Evolutionary conservation across 2,329 filamentous ascomycete species (phyloP).

Genomic region (Pseudomassariella vexata): DNA sequence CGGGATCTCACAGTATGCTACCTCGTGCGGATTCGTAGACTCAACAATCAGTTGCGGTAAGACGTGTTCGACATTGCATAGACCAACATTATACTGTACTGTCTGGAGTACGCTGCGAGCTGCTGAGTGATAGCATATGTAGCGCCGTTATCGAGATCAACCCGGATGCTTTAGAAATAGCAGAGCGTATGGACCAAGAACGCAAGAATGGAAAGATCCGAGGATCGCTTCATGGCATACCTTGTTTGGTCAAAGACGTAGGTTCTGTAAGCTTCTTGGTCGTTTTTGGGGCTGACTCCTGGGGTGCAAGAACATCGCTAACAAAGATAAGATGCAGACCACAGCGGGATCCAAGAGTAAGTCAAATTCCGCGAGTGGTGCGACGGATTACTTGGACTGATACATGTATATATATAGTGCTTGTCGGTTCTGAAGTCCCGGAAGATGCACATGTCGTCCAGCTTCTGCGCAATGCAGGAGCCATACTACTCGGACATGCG

Average conservation of each 20-base stretch:
- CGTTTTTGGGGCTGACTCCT: background rate
- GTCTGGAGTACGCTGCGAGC: no score
- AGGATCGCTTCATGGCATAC: conserved; percentile 69
- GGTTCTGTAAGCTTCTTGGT: background rate
- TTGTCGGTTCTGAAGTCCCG: conserved; percentile 60
- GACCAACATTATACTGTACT: no score
- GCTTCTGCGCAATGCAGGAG: conserved; percentile 31
- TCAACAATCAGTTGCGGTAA: conserved; percentile 4
- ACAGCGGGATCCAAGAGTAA: conserved; percentile 58
- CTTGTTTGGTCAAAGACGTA: conserved; percentile 65
- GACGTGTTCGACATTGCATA: no score
- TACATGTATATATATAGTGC: conserved; percentile 26
- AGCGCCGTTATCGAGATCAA: conserved; percentile 61
- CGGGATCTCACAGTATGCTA: conserved; percentile 9
- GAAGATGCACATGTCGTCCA: conserved; percentile 35
- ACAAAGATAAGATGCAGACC: conserved; percentile 65
- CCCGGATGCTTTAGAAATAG: conserved; percentile 60
- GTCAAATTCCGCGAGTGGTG: no score
- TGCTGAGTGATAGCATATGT: no score
- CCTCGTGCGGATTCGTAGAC: conserved; percentile 7
- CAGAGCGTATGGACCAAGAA: conserved; percentile 54
- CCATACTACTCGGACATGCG: conserved; percentile 63
- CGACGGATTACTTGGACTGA: no score
- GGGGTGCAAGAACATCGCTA: conserved; percentile 47
- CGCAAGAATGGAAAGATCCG: conserved; percentile 48